Conservation (phyloP, 2,329 filamentous ascomycete genomes). For the Aspergillus unguis region DNA sequence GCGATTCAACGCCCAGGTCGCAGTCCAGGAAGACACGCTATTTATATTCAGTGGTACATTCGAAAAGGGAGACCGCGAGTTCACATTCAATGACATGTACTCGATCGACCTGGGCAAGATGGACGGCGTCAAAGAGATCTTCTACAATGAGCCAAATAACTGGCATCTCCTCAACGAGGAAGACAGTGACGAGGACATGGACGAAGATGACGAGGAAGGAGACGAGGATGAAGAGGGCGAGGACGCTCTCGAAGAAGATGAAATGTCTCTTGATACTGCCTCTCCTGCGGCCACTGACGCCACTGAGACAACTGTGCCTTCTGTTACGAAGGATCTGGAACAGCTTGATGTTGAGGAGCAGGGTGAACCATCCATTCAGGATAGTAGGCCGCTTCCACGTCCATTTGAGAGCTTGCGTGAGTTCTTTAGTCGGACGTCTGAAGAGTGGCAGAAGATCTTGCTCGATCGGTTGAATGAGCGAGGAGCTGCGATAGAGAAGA, state of each 20-base stretch:
- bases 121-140: conserved; percentile 89
- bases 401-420: conserved; percentile 89
- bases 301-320: conserved; percentile 37
- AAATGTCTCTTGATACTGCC: conserved; percentile 40
- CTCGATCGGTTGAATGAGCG: conserved; percentile 71
- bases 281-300: conserved; percentile 39
- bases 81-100: conserved; percentile 93
- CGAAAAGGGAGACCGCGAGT: conserved; percentile 91
- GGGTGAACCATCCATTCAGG: conserved; percentile 55
- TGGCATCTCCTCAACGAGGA: conserved; percentile 67
- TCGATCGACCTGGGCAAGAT: conserved; percentile 91
- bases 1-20: conserved; percentile 85
- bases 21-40: conserved; percentile 86
- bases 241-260: conserved; percentile 36
- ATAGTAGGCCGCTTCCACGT: conserved; percentile 70
- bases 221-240: conserved; percentile 45
- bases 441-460: conserved; percentile 85
- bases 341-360: conserved; percentile 39
- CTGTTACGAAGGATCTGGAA: conserved; percentile 36
- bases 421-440: conserved; percentile 84
- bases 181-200: conserved; percentile 57
- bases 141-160: conserved; percentile 77
- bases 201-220: conserved; percentile 44
- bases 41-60: conserved; percentile 96
- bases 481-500: conserved; percentile 54